Evolutionary conservation across 2,329 filamentous ascomycete genomes (phyloP).

Genomic region (Diaporthe destruens): DNA sequence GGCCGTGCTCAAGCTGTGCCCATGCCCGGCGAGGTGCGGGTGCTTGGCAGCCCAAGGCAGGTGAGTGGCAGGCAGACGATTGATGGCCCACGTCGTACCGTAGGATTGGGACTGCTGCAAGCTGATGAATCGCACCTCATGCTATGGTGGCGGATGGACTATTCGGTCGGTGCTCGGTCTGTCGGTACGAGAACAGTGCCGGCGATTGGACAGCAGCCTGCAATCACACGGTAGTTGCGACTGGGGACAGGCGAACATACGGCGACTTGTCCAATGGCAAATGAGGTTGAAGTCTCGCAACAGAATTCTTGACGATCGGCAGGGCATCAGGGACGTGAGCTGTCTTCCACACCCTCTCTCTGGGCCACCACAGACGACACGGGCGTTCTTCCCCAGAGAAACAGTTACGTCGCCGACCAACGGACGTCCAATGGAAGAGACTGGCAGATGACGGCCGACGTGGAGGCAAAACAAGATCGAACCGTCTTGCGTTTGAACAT

Average conservation of each 20-base stretch:
- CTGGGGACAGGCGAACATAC: conserved; percentile 13
- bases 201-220: neutral
- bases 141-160: neutral
- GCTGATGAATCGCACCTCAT: conserved; percentile 35
- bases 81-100: conserved; percentile 39
- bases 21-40: neutral
- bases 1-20: conserved; percentile 1
- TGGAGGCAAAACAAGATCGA: conserved; percentile 10
- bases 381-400: neutral
- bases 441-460: neutral
- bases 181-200: conserved; percentile 2
- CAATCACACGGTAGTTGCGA: neutral
- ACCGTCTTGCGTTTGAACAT: neutral
- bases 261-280: neutral
- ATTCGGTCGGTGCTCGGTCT: conserved; percentile 1
- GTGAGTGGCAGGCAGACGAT: conserved; percentile 29
- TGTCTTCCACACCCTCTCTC: neutral
- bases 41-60: neutral
- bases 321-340: neutral
- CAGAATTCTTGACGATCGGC: neutral
- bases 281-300: neutral
- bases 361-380: neutral
- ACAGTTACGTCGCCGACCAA: neutral
- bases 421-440: neutral
- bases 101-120: conserved; percentile 17